Evolutionary conservation across 352 stramenopile genomes (phyloP).

Genomic region (Globisporangium cystogenes): DNA sequence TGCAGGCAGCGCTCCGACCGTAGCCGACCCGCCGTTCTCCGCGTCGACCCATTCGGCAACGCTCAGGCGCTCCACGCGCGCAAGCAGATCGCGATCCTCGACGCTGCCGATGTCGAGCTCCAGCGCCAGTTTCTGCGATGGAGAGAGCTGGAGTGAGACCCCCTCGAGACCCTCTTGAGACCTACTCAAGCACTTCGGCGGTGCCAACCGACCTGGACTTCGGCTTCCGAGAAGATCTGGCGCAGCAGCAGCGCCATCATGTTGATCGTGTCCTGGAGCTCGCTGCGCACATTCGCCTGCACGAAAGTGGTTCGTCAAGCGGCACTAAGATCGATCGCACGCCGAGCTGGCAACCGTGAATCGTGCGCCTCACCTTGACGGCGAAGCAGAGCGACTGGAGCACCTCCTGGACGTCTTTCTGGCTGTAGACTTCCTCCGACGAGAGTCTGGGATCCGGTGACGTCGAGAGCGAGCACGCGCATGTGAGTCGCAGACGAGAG

Average conservation of each 20-base stretch:
- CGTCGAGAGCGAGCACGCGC: background rate
- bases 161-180: no score
- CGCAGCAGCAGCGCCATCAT: conserved; percentile 83
- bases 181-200: no score
- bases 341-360: background rate
- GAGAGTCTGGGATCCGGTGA: conserved; percentile 30
- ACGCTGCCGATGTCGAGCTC: conserved; percentile 72
- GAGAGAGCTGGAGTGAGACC: background rate
- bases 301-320: background rate
- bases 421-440: conserved; percentile 77
- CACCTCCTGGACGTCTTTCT: conserved; percentile 75
- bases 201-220: conserved; percentile 34
- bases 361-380: conserved; percentile 41
- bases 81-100: conserved; percentile 67
- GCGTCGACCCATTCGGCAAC: conserved; percentile 66
- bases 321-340: background rate
- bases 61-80: conserved; percentile 69
- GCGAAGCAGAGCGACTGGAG: conserved; percentile 75
- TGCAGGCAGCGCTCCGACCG: conserved; percentile 8
- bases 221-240: conserved; percentile 70
- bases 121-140: conserved; percentile 40
- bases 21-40: conserved; percentile 21
- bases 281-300: conserved; percentile 66
- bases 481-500: background rate
- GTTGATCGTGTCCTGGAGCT: conserved; percentile 81